phyloP scores from a whole-genome alignment of 768 basidiomycete species.

The Coprinellus aureogranulatus region DNA sequence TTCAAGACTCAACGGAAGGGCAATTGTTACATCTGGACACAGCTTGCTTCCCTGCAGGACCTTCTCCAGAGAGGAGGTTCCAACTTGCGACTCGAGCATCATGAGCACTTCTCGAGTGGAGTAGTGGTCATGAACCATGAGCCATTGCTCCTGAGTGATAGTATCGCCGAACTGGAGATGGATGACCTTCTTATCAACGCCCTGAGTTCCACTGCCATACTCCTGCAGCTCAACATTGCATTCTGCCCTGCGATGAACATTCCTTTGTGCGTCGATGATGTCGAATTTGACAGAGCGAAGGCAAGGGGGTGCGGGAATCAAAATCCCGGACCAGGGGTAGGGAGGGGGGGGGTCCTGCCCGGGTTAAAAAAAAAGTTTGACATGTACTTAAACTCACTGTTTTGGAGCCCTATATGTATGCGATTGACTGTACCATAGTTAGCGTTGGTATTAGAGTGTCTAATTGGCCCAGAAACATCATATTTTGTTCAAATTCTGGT shows the following conservation, averaged over 20 bases:
- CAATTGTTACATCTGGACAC: slow-evolving; percentile 35
- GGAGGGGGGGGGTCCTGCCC: no score
- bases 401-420: no score
- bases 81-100: slow-evolving; percentile 23
- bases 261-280: slow-evolving; percentile 32
- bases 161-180: slow-evolving; percentile 8
- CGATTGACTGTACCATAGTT: no score
- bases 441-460: no score
- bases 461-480: no score
- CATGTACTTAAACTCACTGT: no score
- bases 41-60: slow-evolving; percentile 41
- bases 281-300: slow-evolving; percentile 35
- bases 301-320: no score
- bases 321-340: no score
- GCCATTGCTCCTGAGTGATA: slow-evolving; percentile 28
- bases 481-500: no score
- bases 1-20: slow-evolving; percentile 26
- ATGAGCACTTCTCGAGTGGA: slow-evolving; percentile 20
- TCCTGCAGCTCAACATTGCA: slow-evolving; percentile 15
- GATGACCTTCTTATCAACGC: slow-evolving; percentile 16
- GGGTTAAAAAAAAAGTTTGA: no score
- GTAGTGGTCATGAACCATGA: slow-evolving; percentile 30
- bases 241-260: background rate
- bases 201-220: background rate
- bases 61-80: slow-evolving; percentile 17